Percentiles rank a stretch among this genome's conserved stretches.
phyloP scores from a whole-genome alignment of 169 alveolate genomes.

The Plasmodium malariae region DNA sequence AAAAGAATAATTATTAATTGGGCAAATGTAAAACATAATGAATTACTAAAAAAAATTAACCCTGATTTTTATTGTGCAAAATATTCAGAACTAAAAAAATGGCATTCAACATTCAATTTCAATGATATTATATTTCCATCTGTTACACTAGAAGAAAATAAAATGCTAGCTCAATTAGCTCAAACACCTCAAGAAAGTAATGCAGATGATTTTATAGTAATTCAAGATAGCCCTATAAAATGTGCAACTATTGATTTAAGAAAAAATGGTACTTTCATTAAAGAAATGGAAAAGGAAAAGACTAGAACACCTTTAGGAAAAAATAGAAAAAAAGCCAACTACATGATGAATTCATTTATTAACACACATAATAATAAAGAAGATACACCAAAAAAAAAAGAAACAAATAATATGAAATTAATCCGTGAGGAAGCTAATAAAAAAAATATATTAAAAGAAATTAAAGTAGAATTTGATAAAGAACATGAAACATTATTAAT shows the following conservation, averaged over 20 bases:
- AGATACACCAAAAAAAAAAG: constrained; percentile 61
- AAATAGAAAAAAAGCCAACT: constrained; percentile 43
- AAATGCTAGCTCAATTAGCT: constrained; percentile 54
- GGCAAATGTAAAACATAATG: constrained; percentile 71
- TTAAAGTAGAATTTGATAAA: constrained; percentile 57
- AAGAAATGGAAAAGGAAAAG: constrained; percentile 66
- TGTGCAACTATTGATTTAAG: constrained; percentile 58
- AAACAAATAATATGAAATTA: constrained; percentile 52
- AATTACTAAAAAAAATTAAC: constrained; percentile 58
- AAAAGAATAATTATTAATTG: constrained; percentile 70
- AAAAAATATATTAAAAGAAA: constrained; percentile 53
- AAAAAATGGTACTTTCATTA: constrained; percentile 17
- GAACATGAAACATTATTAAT: constrained; percentile 46
- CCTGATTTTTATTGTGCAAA: constrained; percentile 56
- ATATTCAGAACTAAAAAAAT: constrained; percentile 71
- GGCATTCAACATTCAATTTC: constrained; percentile 73
- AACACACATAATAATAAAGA: constrained; percentile 4
- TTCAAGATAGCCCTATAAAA: constrained; percentile 72
- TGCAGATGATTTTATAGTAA: constrained; percentile 75
- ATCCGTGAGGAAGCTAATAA: constrained; percentile 75
- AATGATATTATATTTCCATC: constrained; percentile 52
- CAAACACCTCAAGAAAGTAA: constrained; percentile 76
- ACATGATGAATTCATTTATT: constrained; percentile 3
- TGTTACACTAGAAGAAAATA: constrained; percentile 60
- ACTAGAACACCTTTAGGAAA: constrained; percentile 77